These are phyloP conservation scores for Flaveria floridana DNA, from an alignment of 140 eudicot genomes.

Conservation along the genomic window DNA sequence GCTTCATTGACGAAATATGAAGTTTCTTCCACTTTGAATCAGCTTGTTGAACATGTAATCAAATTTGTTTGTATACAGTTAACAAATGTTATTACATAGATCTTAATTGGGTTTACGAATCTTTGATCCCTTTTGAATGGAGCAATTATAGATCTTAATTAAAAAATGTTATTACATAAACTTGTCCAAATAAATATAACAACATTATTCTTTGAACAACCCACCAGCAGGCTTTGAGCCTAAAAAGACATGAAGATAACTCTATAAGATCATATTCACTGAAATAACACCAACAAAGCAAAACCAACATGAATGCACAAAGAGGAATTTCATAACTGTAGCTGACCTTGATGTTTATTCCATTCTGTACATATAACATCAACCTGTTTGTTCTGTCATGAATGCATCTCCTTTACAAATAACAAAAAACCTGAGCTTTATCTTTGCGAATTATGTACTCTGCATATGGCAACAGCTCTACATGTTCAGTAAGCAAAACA, in stretches of 20 bases:
- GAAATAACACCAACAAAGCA: neutral
- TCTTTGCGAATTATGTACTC: constrained; percentile 14
- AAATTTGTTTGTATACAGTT: no score
- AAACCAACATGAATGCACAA: constrained; percentile 10
- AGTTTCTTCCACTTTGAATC: neutral
- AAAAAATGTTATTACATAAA: neutral
- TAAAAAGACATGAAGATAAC: neutral
- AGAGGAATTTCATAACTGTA: neutral
- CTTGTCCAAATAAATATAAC: neutral
- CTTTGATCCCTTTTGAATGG: neutral
- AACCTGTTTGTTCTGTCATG: neutral
- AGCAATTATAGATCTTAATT: neutral
- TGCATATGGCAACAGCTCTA: constrained; percentile 20
- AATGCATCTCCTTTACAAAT: neutral
- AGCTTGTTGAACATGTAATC: neutral
- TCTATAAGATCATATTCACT: neutral
- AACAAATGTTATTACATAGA: no score
- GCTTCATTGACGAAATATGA: no score
- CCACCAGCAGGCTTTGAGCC: neutral
- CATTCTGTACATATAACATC: neutral
- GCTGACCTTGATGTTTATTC: neutral
- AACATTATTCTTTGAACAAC: constrained; percentile 7
- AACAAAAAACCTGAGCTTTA: constrained; percentile 1
- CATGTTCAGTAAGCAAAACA: neutral
- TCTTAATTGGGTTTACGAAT: neutral